Conservation (phyloP, 2,329 filamentous ascomycete species). For the Geosmithia flava region DNA sequence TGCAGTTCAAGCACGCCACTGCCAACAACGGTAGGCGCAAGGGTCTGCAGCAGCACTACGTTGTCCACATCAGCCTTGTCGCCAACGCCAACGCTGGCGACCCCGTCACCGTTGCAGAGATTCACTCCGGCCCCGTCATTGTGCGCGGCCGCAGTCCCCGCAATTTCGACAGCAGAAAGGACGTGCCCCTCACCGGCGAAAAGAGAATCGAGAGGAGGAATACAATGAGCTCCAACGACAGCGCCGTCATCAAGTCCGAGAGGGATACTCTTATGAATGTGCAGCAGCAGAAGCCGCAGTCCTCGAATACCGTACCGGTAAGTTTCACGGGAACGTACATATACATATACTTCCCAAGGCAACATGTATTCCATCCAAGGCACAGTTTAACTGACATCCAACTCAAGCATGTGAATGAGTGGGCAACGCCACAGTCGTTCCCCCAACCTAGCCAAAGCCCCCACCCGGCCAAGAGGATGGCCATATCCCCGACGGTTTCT, state of each 20-base stretch:
- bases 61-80: slow-evolving; percentile 73
- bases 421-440: slow-evolving; percentile 27
- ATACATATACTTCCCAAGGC: too few species aligned
- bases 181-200: slow-evolving; percentile 58
- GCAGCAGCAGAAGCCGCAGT: slow-evolving; percentile 17
- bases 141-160: slow-evolving; percentile 84
- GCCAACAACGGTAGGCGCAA: slow-evolving; percentile 93
- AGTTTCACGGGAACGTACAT: slow-evolving; percentile 2
- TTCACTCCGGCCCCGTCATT: slow-evolving; percentile 86
- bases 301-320: slow-evolving; percentile 21
- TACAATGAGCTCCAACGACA: slow-evolving; percentile 18
- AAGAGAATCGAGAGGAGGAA: slow-evolving; percentile 34
- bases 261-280: slow-evolving; percentile 12
- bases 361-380: too few species aligned
- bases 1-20: slow-evolving; percentile 93
- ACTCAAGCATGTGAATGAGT: slow-evolving; percentile 26
- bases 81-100: slow-evolving; percentile 59
- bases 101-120: slow-evolving; percentile 64
- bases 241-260: slow-evolving; percentile 18
- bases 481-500: slow-evolving; percentile 35
- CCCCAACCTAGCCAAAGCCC: slow-evolving; percentile 22
- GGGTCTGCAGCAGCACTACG: slow-evolving; percentile 89
- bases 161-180: slow-evolving; percentile 87
- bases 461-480: slow-evolving; percentile 39
- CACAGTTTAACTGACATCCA: background rate